These are phyloP conservation scores for Erysimum pusillum DNA, from an alignment of 441 rosid genomes.

Conservation along the genomic window DNA sequence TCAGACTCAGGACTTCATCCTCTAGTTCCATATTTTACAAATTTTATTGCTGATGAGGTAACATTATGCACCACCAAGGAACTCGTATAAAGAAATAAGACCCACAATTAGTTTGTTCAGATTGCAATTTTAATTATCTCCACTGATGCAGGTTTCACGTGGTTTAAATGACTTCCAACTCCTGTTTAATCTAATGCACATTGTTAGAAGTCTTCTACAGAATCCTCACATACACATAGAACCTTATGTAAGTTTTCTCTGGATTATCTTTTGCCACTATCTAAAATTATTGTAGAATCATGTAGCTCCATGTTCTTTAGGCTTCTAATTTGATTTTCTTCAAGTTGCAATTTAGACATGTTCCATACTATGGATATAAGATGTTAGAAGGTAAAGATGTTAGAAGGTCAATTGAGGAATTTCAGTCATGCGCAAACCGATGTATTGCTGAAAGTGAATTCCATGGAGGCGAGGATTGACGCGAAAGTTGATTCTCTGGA, in stretches of 20 bases:
- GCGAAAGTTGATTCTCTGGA: too few species aligned
- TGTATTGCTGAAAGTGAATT: too few species aligned
- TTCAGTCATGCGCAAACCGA: too few species aligned
- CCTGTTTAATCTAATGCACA: conserved; percentile 91
- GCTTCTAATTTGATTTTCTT: conserved; percentile 26
- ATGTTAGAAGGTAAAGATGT: too few species aligned
- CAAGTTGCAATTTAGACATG: conserved; percentile 20
- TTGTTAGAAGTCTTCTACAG: conserved; percentile 83
- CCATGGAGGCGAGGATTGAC: too few species aligned
- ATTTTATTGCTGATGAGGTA: conserved; percentile 94
- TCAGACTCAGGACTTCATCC: conserved; percentile 97
- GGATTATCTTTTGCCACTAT: conserved; percentile 22
- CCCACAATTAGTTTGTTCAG: conserved; percentile 24
- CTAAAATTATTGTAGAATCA: conserved; percentile 20
- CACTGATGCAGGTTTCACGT: conserved; percentile 78
- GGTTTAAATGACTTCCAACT: conserved; percentile 80
- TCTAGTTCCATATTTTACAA: conserved; percentile 93
- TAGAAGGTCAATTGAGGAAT: too few species aligned
- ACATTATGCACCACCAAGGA: conserved; percentile 34
- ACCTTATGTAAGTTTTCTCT: conserved; percentile 80
- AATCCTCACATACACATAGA: conserved; percentile 92
- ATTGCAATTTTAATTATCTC: conserved; percentile 38
- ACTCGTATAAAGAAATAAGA: conserved; percentile 12
- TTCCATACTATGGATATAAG: background rate
- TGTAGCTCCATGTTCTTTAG: conserved; percentile 23